Evolutionary conservation across 2,329 filamentous ascomycete species (phyloP).

Genomic region (Diaporthe longicolla): DNA sequence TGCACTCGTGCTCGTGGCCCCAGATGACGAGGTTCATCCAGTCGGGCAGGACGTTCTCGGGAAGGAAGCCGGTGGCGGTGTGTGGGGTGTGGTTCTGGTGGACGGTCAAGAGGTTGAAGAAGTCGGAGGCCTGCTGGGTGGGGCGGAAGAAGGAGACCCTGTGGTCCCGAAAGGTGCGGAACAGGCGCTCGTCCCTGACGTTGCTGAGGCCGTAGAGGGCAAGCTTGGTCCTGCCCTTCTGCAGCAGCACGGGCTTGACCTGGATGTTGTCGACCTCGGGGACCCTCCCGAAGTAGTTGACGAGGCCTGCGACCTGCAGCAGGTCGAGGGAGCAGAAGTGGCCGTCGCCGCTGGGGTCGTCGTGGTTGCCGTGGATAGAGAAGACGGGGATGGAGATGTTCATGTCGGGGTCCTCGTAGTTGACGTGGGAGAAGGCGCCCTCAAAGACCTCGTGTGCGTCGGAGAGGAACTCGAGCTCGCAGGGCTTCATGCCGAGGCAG

Average conservation of each 20-base stretch:
- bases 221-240: slow-evolving; percentile 93
- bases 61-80: slow-evolving; percentile 92
- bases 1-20: slow-evolving; percentile 96
- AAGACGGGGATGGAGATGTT: slow-evolving; percentile 98
- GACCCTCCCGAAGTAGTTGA: slow-evolving; percentile 96
- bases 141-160: slow-evolving; percentile 96
- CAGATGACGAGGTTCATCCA: slow-evolving; percentile 94
- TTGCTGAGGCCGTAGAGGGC: slow-evolving; percentile 96
- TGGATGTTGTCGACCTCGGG: slow-evolving; percentile 94
- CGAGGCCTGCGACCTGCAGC: slow-evolving; percentile 88
- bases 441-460: slow-evolving; percentile 94
- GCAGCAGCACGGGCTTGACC: slow-evolving; percentile 90
- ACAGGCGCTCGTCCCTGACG: slow-evolving; percentile 93
- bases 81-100: slow-evolving; percentile 97
- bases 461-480: slow-evolving; percentile 93
- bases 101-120: slow-evolving; percentile 96
- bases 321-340: slow-evolving; percentile 92
- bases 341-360: slow-evolving; percentile 97
- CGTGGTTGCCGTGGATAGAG: slow-evolving; percentile 98
- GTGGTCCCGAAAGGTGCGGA: slow-evolving; percentile 91
- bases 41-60: slow-evolving; percentile 91
- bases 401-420: slow-evolving; percentile 97
- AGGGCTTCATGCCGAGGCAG: slow-evolving; percentile 94
- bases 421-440: slow-evolving; percentile 91
- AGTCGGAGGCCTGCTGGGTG: slow-evolving; percentile 83